Evolutionary conservation across 1,284 basidiomycete genomes (phyloP), one percentile per base, ranked within the genome.

Genomic region (Mycena sp.): DNA sequence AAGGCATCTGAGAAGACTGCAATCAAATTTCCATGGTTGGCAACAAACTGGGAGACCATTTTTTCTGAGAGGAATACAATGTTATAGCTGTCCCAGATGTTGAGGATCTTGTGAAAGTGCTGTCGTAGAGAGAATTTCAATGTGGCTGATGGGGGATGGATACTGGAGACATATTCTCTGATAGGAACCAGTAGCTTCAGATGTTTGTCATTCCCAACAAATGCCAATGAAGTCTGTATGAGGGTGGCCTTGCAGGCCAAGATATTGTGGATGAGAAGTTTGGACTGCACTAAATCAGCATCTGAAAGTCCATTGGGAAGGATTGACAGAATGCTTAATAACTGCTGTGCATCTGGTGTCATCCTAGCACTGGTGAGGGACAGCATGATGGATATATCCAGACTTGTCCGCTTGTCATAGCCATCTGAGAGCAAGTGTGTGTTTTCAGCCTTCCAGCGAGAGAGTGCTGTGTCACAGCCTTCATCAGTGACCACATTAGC

Each of bases 361-460:
- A 63, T 51, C 21, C 61, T 46, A 4, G 61, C 21, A 37, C 61
- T 63, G 4, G 61, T 32, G 21, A 53, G 49, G 5, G 61, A 63
- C 12, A 63, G 10, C 23, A 23, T 25, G 16, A 63, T 52, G 14
- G 61, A 63, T 2, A 57, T 58, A 26, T 61, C 52, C 21, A 61
- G 41, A 23, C 25, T 55, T 2, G 51, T 41, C 4, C 50, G n/a
- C 30, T 41, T 35, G 37, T 54, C 50, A 19, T 32, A 30, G 6
- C 51, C 58, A 17, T 57, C 41, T 1, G 40, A 53, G 2, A 63
- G 29, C 21, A 63, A 11, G 6, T 6, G 37, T 4, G 61, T 63
- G 2, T 28, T 43, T 26, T 63, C 40, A 14, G 28, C 3, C n/a
- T 53, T 30, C 54, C 54, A 58, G 0, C 61, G 48, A 9, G 23